Base-by-base conservation (phyloP, 2,329 filamentous ascomycete genomes). In the Ophiostoma piceae region DNA sequence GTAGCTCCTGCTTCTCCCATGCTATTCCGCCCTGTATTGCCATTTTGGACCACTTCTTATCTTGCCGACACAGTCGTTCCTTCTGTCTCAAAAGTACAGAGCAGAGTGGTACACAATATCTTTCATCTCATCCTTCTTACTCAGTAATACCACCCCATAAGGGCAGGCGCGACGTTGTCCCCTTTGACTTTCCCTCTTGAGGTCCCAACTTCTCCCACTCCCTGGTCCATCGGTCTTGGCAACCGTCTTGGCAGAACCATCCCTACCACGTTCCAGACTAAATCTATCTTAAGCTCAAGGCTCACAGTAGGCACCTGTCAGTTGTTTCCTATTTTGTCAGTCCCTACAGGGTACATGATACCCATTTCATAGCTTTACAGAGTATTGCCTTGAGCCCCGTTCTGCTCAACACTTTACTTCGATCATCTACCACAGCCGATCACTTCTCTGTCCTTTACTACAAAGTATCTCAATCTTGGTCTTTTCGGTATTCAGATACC, bases 241-340 rank as follows among this genome's bases (percentile, higher is more conserved):
- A 57, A 26, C 57, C 26, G 57, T 32, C 57, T 62, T 62, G 26
- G 57, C 26, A 32, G 12, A 32, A 26, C 11, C 22, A 57, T 60
- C 14, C 57, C 26, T 62, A 32, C 26, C 26, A 62, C 57, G 57
- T 62, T 62, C 51, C 57, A 32, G 57, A 62, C 57, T 32, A 62
- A 29, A 12, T 16, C 26, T 62, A 32, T 57, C 22, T 11, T 32
- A 57, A 26, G 51, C 22, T 26, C n/a, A 47, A n/a, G 26, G n/a
- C 22, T 57, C 26, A 29, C 26, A 29, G 26, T 2, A 29, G 51
- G 3, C 9, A 26, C 51, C 51, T 57, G 51, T 7, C 12, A 32
- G 26, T 32, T 29, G 51, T 57, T 26, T 12, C n/a, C 51, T 57
- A 26, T 54, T 22, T 4, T 54, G n/a, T 54, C n/a, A 16, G 26